Base-by-base conservation (phyloP, 176 grass and related monocot species). In the Rhynchospora tenuis region DNA sequence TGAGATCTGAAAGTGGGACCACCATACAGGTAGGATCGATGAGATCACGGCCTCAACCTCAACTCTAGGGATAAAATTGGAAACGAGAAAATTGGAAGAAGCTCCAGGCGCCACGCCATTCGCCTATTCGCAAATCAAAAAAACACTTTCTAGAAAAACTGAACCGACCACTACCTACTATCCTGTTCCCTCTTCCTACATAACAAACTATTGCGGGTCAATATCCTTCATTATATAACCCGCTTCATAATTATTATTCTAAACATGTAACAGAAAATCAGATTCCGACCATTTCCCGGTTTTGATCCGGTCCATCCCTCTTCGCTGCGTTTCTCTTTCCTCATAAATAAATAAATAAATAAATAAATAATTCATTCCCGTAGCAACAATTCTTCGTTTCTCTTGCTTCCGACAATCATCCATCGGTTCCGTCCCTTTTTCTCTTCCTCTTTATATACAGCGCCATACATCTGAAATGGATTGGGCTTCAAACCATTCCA, bases 51-150 rank as follows among this genome's bases (percentile, higher is more conserved):
- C 33, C 33, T 62, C 16, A 64, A 23, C 7, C 15, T 52, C 43
- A n/a, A 57, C n/a, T 81, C 78, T 15, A 15, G 59, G 58, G 52
- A 44, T 78, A 56, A 57, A 78, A 56, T 78, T 38, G 20, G 57
- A 48, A 29, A 50, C 8, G 79, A 26, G 9, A 80, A 64, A 82
- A 82, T 65, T 23, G 43, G 10, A 61, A 50, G 80, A 82, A 50
- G 59, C 45, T n/a, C 43, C 52, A 66, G 22, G 45, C 61, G 80
- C 80, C 80, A 82, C 80, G 80, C 59, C n/a, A 43, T 62, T 82
- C 4, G 19, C 4, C 33, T 19, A 76, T 5, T 12, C 48, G 17
- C 5, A 15, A 46, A 51, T 44, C 23, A 59, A 80, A 59, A 80
- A 58, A 80, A 73, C 28, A 46, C 28, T n/a, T n/a, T 59, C 17